Evolutionary conservation across 2,329 filamentous ascomycete genomes (phyloP).

Genomic region (Thermothelomyces thermophilus): DNA sequence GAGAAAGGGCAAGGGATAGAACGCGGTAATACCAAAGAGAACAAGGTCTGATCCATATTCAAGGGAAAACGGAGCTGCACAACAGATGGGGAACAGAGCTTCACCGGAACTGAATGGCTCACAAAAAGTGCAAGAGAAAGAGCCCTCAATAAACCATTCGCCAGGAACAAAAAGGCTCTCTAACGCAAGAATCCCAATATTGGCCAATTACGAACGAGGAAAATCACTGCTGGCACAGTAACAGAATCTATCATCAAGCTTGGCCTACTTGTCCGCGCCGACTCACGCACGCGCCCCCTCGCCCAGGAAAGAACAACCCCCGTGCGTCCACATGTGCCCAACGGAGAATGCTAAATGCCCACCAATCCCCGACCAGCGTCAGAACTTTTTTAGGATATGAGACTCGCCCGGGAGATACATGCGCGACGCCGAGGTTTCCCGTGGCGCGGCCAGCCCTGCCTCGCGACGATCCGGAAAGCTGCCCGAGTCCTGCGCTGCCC

Average conservation of each 20-base stretch:
- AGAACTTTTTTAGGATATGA: slow-evolving; percentile 54
- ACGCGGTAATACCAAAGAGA: neutral
- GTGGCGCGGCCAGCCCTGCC: slow-evolving; percentile 36
- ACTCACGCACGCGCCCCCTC: slow-evolving; percentile 43
- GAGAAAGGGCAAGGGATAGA: neutral
- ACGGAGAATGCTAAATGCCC: slow-evolving; percentile 38
- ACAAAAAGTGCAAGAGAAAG: too few species aligned
- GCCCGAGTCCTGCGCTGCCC: slow-evolving; percentile 19
- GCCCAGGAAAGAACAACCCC: slow-evolving; percentile 43
- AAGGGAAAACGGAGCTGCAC: too few species aligned
- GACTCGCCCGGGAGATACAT: slow-evolving; percentile 43
- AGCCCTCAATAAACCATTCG: too few species aligned
- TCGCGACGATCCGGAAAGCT: slow-evolving; percentile 29
- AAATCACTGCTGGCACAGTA: slow-evolving; percentile 29
- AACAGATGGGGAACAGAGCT: too few species aligned
- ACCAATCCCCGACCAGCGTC: slow-evolving; percentile 48
- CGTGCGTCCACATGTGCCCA: slow-evolving; percentile 42
- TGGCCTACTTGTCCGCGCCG: slow-evolving; percentile 43
- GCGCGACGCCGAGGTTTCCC: slow-evolving; percentile 39
- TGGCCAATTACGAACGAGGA: slow-evolving; percentile 26
- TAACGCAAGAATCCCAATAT: slow-evolving; percentile 2
- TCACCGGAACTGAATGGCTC: too few species aligned
- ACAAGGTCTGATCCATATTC: too few species aligned
- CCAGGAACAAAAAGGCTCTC: too few species aligned
- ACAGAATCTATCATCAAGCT: slow-evolving; percentile 53